Base-by-base conservation (phyloP, 331 rosid genomes). In the Ulmus americana region DNA sequence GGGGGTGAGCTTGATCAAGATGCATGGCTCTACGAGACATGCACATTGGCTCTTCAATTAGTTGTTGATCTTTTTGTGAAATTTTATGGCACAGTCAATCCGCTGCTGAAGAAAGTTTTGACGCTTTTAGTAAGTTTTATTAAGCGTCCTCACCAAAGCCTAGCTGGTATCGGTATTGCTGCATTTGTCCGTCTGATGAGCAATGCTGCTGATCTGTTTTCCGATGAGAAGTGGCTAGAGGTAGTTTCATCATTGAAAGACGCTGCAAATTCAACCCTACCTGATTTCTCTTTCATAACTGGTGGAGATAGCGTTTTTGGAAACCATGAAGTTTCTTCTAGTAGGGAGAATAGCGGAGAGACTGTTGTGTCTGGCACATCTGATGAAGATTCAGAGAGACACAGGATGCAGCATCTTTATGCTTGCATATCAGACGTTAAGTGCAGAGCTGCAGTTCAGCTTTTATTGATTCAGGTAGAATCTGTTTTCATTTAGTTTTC, bases 111-210 rank as follows among this genome's bases (percentile, higher is more conserved):
- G 77, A 94, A 85, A 80, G 97, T 94, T 74, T 82, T 94, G 82
- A 74, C 70, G 78, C 99, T 94, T 64, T 79, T 94, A 58, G 97
- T 94, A 69, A 90, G 95, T 80, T 94, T 94, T 65, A 94, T 94
- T 47, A 75, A 85, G 81, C 95, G 97, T 50, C 99, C 96, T 74
- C 99, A 90, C 85, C 99, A 90, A 74, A 95, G 91, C 80, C 85
- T 95, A 52, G 99, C 97, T 50, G 97, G 99, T 71, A 95, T 95
- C 55, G 99, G 99, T 70, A 87, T 90, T 75, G 97, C 97, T 75
- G 97, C 99, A 50, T 87, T 95, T 85, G 97, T 90, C 67, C 96
- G 96, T 18, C 80, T 95, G 82, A 90, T 90, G 97, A 90, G 95
- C 85, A 90, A 83, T 70, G 90, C 99, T 7, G 99, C 97, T 43